Conservation (phyloP, 1,284 basidiomycete species). For the Ustilago nuda region DNA sequence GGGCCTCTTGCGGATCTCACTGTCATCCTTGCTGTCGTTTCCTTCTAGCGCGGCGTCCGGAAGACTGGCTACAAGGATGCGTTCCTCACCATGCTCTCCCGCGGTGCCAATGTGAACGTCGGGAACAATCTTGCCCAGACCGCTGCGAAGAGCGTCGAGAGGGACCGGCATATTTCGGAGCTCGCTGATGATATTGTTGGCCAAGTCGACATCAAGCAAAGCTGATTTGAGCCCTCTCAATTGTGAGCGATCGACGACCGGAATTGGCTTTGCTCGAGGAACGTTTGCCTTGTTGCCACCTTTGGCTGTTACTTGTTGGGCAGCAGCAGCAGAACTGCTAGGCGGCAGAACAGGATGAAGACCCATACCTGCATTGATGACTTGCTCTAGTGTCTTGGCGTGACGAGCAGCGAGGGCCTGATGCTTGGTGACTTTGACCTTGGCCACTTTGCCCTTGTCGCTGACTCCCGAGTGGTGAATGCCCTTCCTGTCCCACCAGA, state of each 20-base stretch:
- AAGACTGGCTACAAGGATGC: conserved; percentile 29
- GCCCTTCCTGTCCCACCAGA: conserved; percentile 46
- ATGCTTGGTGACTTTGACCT: conserved; percentile 53
- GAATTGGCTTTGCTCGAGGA: conserved; percentile 27
- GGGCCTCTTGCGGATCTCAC: conserved; percentile 35
- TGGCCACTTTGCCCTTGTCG: conserved; percentile 43
- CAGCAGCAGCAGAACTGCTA: conserved; percentile 14
- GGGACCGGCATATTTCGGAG: conserved; percentile 55
- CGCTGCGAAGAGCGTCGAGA: conserved; percentile 28
- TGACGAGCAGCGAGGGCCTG: conserved; percentile 57
- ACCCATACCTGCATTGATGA: conserved; percentile 59
- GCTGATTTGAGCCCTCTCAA: conserved; percentile 57
- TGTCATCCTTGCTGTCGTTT: conserved; percentile 31
- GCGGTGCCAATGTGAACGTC: conserved; percentile 41
- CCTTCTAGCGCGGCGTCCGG: conserved; percentile 24
- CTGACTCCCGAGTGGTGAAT: conserved; percentile 27
- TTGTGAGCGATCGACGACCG: conserved; percentile 44
- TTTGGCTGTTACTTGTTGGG: conserved; percentile 7
- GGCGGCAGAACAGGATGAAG: conserved; percentile 40
- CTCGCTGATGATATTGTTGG: conserved; percentile 61
- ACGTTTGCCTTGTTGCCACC: conserved; percentile 38
- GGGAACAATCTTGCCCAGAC: conserved; percentile 24
- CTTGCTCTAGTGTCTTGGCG: conserved; percentile 59
- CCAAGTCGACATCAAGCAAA: conserved; percentile 52
- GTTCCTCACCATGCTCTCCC: conserved; percentile 48